phyloP scores from a whole-genome alignment of 2,329 filamentous ascomycete species.

The Parastagonospora nodorum region DNA sequence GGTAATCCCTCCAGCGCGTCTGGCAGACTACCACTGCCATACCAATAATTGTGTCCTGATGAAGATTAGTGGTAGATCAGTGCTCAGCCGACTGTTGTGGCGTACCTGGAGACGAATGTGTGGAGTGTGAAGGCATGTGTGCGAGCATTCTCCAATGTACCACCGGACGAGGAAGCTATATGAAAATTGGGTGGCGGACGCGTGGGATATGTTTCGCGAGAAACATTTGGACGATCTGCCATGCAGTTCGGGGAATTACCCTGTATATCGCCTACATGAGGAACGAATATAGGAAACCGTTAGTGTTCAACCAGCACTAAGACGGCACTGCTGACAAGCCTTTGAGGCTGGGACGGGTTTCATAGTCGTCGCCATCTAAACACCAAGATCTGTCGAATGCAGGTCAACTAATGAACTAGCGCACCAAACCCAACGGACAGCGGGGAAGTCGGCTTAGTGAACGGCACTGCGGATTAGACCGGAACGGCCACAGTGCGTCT shows the following conservation, averaged over 20 bases:
- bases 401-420: constrained; percentile 40
- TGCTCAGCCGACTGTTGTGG: neutral
- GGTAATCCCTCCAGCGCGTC: constrained; percentile 33
- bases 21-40: constrained; percentile 37
- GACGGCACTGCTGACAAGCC: constrained; percentile 37
- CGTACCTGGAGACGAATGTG: constrained; percentile 42
- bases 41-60: constrained; percentile 38
- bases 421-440: constrained; percentile 37
- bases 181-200: constrained; percentile 21
- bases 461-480: constrained; percentile 34
- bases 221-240: constrained; percentile 31
- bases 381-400: constrained; percentile 34
- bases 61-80: neutral
- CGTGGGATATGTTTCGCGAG: constrained; percentile 25
- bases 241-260: constrained; percentile 39
- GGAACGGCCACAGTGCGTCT: constrained; percentile 31
- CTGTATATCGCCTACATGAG: constrained; percentile 31
- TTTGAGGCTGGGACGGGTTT: constrained; percentile 38
- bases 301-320: constrained; percentile 33
- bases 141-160: constrained; percentile 40
- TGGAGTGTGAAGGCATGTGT: constrained; percentile 44
- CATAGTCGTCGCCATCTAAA: constrained; percentile 37
- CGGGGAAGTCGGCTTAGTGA: constrained; percentile 41
- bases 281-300: constrained; percentile 29
- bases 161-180: constrained; percentile 27